phyloP scores from a whole-genome alignment of 2,329 filamentous ascomycete species.

The Ascochyta clinopodiicola region DNA sequence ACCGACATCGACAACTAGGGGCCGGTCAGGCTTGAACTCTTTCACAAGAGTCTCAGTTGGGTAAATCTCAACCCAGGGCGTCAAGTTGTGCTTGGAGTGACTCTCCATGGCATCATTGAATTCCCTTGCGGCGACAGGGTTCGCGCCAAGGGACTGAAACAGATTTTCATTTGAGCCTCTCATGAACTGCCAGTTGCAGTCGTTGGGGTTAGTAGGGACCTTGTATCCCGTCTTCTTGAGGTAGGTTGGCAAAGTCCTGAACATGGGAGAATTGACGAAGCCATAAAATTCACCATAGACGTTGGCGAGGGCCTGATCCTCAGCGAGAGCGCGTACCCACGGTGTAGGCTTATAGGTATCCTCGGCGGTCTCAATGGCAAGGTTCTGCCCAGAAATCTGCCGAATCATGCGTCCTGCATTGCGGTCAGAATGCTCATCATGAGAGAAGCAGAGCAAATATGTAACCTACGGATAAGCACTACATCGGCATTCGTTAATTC shows the following conservation, averaged over 20 bases:
- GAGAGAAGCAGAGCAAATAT: conserved; percentile 10
- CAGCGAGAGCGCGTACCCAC: conserved; percentile 16
- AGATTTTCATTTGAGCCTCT: conserved; percentile 18
- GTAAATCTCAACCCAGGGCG: conserved; percentile 22
- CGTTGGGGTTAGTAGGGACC: conserved; percentile 15
- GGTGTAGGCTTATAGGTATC: conserved; percentile 18
- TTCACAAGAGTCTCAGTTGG: conserved; percentile 17
- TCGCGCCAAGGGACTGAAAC: conserved; percentile 15
- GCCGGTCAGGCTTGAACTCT: conserved; percentile 10
- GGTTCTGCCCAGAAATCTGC: conserved; percentile 19
- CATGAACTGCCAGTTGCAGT: conserved; percentile 20
- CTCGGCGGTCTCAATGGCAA: conserved; percentile 15
- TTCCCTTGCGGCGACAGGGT: conserved; percentile 16
- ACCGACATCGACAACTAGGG: conserved; percentile 53
- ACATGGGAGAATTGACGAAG: conserved; percentile 20
- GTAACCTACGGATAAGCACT: conserved; percentile 19
- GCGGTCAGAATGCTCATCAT: conserved; percentile 12
- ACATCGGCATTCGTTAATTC: conserved; percentile 15
- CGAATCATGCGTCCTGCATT: conserved; percentile 18
- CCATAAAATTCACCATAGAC: conserved; percentile 19
- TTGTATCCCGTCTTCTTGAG: conserved; percentile 15
- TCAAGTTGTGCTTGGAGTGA: conserved; percentile 17
- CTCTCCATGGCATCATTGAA: conserved; percentile 20
- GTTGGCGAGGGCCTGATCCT: conserved; percentile 17
- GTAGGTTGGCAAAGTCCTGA: conserved; percentile 18